Evolutionary conservation across 2,329 filamentous ascomycete genomes (phyloP), one percentile per base, ranked within the genome.

Genomic region (Hypoxylon sp.): DNA sequence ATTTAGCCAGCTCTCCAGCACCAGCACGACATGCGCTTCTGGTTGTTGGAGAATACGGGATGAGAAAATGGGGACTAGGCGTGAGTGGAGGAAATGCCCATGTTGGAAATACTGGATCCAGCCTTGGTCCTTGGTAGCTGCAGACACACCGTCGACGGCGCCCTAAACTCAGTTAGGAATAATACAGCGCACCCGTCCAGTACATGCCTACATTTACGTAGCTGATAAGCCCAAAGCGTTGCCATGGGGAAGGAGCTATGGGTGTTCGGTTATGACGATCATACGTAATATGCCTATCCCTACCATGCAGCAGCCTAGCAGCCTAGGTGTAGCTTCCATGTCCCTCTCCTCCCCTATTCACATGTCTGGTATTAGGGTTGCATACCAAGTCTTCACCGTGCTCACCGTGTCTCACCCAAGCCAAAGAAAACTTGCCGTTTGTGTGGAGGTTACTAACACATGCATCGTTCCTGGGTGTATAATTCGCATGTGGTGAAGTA

Each of bases 111-210:
- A 59, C 53, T 20, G 33, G 40, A 27, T 30, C 51, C 48, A 13
- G 31, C 25, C 25, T 27, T 27, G 5, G 25, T 27, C 25, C 25
- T 27, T 27, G 25, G 25, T 27, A 57, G 49, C 49, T 55, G 60
- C 56, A 59, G 17, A 54, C 31, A 51, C 35, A 42, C 37, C 48
- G 31, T 55, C 22, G 13, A 44, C 40, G 37, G 37, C 44, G 10
- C 25, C n/a, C 67, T 69, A 69, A 66, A 46, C 67, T 60, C 11
- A 25, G 30, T 69, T 67, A 11, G 61, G 61, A 31, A 59, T 66
- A 37, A 62, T 59, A 8, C 37, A 35, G 40, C 40, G 22, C 27
- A 58, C 27, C 17, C 42, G 46, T 33, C 51, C 33, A 59, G 37
- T 27, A 27, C 25, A 27, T 3, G 20, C 20, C 20, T 20, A 20